A percentile compares a stretch with the other conserved stretches of the same genome.
Evolutionary conservation across 768 basidiomycete genomes (phyloP).

Genomic region (Pisolithus microcarpus): DNA sequence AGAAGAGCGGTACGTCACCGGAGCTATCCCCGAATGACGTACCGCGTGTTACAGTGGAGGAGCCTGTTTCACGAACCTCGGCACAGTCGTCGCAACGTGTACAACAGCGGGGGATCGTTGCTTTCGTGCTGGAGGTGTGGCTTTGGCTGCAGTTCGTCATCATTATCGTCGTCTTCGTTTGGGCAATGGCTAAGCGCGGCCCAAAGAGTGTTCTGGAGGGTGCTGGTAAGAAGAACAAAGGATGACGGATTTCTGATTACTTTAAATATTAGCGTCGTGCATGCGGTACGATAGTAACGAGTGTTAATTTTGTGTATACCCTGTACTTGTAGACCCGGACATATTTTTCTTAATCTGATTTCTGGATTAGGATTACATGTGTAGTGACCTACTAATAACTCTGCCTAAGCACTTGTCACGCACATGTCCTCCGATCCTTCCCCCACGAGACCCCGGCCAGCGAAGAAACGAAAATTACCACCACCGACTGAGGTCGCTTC

Average conservation of each 20-base stretch:
- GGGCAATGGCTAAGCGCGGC: constrained; percentile 72
- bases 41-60: neutral
- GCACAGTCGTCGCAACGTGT: constrained; percentile 10
- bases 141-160: constrained; percentile 77
- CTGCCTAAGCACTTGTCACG: neutral
- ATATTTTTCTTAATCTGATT: too few relatives aligned
- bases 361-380: neutral
- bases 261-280: too few relatives aligned
- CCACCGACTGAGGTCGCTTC: constrained; percentile 9
- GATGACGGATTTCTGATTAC: too few relatives aligned
- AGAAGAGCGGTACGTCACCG: constrained; percentile 3
- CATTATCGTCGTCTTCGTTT: constrained; percentile 70
- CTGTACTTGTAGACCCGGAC: too few relatives aligned
- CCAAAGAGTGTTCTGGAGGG: constrained; percentile 61
- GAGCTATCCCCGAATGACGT: constrained; percentile 6
- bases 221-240: constrained; percentile 26
- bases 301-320: too few relatives aligned
- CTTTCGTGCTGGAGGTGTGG: constrained; percentile 67
- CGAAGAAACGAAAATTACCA: constrained; percentile 19
- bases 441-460: constrained; percentile 23
- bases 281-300: too few relatives aligned
- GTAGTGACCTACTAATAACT: neutral
- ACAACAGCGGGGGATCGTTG: constrained; percentile 29
- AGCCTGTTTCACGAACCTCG: constrained; percentile 1
- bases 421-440: constrained; percentile 19